Base-by-base conservation (phyloP, 495 filamentous ascomycete genomes). In the Xylaria scruposa region DNA sequence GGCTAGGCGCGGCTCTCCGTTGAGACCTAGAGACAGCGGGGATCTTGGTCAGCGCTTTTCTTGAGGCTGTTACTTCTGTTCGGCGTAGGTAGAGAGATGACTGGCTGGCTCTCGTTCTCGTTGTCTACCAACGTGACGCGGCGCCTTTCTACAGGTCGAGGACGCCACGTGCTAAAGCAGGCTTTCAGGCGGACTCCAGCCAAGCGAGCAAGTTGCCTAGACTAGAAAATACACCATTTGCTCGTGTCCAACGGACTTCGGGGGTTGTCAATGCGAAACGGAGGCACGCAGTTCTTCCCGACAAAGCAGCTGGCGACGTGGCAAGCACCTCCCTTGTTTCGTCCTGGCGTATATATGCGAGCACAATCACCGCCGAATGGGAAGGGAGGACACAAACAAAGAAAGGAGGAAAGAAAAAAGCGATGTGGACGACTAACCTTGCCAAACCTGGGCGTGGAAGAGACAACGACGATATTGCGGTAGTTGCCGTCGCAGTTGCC, bases 1-100 rank as follows among this genome's bases (percentile, higher is more conserved):
- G 83, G 75, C 82, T 85, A 63, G 82, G 82, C 70, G 75, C 79
- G 47, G 80, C 79, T 76, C 74, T 77, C 74, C 78, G 80, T 71
- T 74, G 79, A 61, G 77, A 81, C 76, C 84, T 85, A 73, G 59
- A 70, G 56, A 79, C 69, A 78, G 76, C 79, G 78, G 80, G 72
- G 76, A 82, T 79, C 62, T 72, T 75, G 79, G 77, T 72, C 79
- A 84, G 83, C 68, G 69, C 68, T 73, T 73, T 73, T 70, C 54
- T 69, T 70, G 70, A 72, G 67, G 74, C 66, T 69, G 59, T 31
- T 72, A 3, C 53, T 38, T 40, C 36, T 10, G 12, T 58, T 40
- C 63, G 4, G 26, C 21, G 42, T 21, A 29, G 31, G 19, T 29
- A 10, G 33, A 10, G 33, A 19, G 68, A 36, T 59, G 46, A 53